These are phyloP conservation scores for Aspergillus melleus DNA, from an alignment of 2,329 filamentous ascomycete species.

Conservation along the genomic window DNA sequence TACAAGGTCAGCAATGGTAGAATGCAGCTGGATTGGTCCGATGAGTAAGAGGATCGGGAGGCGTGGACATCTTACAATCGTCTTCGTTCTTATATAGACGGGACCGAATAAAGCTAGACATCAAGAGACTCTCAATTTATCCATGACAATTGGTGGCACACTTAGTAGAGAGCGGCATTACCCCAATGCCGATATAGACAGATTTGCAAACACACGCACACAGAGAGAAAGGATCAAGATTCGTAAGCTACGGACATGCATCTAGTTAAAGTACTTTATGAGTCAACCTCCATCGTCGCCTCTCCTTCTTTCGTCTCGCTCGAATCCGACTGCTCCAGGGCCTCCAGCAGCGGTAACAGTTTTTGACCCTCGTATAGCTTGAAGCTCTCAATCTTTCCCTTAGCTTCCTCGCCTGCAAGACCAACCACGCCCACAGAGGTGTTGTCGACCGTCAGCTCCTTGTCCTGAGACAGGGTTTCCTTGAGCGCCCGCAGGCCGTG, in stretches of 20 bases:
- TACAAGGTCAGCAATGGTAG: constrained; percentile 76
- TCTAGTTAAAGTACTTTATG: constrained; percentile 32
- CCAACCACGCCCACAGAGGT: constrained; percentile 88
- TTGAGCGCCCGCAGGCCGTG: constrained; percentile 90
- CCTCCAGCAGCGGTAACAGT: constrained; percentile 81
- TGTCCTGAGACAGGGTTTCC: constrained; percentile 94
- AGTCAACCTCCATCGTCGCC: constrained; percentile 60
- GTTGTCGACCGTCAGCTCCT: constrained; percentile 96
- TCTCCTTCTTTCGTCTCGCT: constrained; percentile 37
- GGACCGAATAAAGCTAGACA: neutral
- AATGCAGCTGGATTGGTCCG: constrained; percentile 80
- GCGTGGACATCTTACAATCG: neutral
- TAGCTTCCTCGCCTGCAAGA: constrained; percentile 53
- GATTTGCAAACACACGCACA: neutral
- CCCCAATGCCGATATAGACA: too few relatives aligned
- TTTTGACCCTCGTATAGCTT: constrained; percentile 88
- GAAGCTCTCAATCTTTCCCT: constrained; percentile 70
- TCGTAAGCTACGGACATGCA: constrained; percentile 33
- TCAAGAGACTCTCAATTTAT: neutral
- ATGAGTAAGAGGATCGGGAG: constrained; percentile 48
- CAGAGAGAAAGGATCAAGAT: constrained; percentile 10
- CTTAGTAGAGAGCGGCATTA: too few relatives aligned
- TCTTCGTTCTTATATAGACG: neutral
- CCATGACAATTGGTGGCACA: neutral
- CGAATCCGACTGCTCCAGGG: constrained; percentile 52